Conservation (phyloP, 2,329 filamentous ascomycete species). For the Grosmannia penicillata region DNA sequence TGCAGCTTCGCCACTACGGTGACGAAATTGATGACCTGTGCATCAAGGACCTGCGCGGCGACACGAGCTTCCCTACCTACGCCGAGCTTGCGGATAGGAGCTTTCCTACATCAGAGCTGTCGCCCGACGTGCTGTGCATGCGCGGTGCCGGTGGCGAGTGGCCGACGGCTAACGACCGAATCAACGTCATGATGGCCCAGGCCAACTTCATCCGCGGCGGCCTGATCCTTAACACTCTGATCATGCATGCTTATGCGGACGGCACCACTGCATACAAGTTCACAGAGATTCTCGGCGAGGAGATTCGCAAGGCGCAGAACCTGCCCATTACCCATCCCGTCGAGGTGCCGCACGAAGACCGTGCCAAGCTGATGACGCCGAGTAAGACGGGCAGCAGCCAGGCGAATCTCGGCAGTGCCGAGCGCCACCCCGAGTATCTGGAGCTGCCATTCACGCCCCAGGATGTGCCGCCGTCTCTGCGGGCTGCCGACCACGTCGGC, state of each 20-base stretch:
- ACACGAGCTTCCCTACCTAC: background rate
- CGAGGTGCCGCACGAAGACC: conserved; percentile 1
- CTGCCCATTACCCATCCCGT: background rate
- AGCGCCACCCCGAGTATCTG: background rate
- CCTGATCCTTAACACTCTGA: background rate
- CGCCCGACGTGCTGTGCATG: background rate
- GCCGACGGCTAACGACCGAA: background rate
- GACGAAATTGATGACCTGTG: conserved; percentile 4
- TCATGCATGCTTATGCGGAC: conserved; percentile 2
- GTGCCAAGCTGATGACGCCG: background rate
- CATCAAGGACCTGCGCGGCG: background rate
- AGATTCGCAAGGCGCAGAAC: background rate
- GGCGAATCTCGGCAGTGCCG: background rate
- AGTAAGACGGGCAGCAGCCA: too few relatives aligned
- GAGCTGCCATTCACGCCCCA: conserved; percentile 1
- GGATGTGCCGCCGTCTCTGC: background rate
- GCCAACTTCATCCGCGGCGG: conserved; percentile 2
- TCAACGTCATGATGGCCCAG: conserved; percentile 2
- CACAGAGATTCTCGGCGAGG: conserved; percentile 1
- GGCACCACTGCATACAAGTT: conserved; percentile 3
- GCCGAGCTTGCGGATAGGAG: background rate
- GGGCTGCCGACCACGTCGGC: background rate
- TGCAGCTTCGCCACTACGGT: conserved; percentile 1
- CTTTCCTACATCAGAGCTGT: background rate
- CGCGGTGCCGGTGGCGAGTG: background rate